A percentile compares a stretch with the other conserved stretches of the same genome.
Evolutionary conservation across 352 stramenopile genomes (phyloP).

Genomic region (Phytophthora pini): DNA sequence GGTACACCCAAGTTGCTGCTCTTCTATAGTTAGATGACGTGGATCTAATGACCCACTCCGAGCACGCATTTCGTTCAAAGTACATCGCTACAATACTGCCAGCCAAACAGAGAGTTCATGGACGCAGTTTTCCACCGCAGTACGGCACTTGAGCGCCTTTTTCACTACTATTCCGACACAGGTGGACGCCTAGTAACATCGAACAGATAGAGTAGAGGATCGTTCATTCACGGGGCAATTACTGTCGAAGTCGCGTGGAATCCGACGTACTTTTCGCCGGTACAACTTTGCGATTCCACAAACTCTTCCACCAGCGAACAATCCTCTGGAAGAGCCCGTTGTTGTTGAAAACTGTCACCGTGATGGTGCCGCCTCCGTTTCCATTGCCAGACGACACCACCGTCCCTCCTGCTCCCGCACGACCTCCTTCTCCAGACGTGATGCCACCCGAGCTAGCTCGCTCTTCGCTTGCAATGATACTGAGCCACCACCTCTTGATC

Average conservation of each 20-base stretch:
- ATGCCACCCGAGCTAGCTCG: constrained; percentile 4
- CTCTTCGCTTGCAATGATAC: constrained; percentile 7
- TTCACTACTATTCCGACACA: too few species aligned
- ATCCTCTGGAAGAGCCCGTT: constrained; percentile 23
- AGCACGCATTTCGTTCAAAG: too few species aligned
- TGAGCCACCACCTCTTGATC: constrained; percentile 23
- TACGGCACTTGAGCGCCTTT: too few species aligned
- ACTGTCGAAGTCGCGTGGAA: constrained; percentile 7
- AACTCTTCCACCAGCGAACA: constrained; percentile 17
- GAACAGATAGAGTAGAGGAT: neutral
- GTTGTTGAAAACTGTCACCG: constrained; percentile 22
- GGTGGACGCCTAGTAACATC: neutral
- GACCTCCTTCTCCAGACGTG: constrained; percentile 14
- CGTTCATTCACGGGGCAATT: neutral
- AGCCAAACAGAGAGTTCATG: too few species aligned
- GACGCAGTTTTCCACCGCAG: too few species aligned
- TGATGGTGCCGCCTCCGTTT: constrained; percentile 23
- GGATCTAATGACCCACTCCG: too few species aligned
- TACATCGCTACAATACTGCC: too few species aligned
- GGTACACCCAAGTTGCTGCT: too few species aligned
- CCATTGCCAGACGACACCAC: constrained; percentile 10
- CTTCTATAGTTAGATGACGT: too few species aligned
- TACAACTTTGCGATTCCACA: neutral
- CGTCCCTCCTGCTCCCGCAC: constrained; percentile 6
- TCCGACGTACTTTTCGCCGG: neutral